Percentiles rank a stretch among this genome's conserved stretches.
phyloP scores from a whole-genome alignment of 2,329 filamentous ascomycete species.

The Reticulascus tulasneorum region DNA sequence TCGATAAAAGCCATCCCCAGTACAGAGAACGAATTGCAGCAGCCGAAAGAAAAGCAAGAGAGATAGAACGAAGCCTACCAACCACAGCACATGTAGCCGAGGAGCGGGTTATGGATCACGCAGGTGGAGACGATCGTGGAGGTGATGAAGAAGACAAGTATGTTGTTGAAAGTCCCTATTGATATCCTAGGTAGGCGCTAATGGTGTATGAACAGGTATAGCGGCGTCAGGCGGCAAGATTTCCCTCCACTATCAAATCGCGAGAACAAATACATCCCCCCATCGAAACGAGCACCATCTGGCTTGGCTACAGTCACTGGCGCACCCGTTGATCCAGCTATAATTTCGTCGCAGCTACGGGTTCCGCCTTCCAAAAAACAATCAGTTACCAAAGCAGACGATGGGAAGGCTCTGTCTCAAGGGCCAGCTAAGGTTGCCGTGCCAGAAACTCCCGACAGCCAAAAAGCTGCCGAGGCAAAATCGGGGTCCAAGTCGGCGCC shows the following conservation, averaged over 20 bases:
- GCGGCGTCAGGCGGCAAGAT: conserved; percentile 77
- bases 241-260: conserved; percentile 61
- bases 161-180: conserved; percentile 22
- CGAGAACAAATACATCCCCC: conserved; percentile 80
- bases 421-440: conserved; percentile 3
- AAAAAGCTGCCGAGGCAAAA: conserved; percentile 6
- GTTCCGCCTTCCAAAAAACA: conserved; percentile 39
- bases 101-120: conserved; percentile 71
- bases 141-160: conserved; percentile 93
- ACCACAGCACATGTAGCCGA: conserved; percentile 83
- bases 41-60: conserved; percentile 79
- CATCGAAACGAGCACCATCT: conserved; percentile 76
- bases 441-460: conserved; percentile 3
- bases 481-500: conserved; percentile 5
- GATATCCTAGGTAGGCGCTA: no score
- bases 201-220: no score
- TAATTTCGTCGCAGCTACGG: conserved; percentile 80
- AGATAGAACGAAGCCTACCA: conserved; percentile 76
- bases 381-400: conserved; percentile 29
- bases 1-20: conserved; percentile 77
- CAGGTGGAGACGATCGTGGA: conserved; percentile 59
- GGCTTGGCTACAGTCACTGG: conserved; percentile 70
- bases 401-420: conserved; percentile 9
- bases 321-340: conserved; percentile 79
- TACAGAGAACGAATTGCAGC: conserved; percentile 75